Evolutionary conservation across 2,329 filamentous ascomycete species (phyloP), one percentile per base, ranked within the genome.

Genomic region (Plenodomus tracheiphilus): DNA sequence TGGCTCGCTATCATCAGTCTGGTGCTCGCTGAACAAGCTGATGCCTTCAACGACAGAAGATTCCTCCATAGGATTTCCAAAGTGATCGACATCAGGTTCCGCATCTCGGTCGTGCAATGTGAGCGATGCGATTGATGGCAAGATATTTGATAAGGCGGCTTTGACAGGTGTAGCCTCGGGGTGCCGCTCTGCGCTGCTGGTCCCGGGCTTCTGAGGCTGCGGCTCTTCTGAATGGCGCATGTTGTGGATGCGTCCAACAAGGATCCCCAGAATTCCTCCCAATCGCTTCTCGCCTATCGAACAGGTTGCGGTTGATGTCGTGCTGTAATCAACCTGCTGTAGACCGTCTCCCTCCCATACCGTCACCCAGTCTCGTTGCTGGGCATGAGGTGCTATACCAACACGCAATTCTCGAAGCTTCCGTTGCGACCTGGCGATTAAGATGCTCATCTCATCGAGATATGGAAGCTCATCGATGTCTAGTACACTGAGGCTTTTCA

Each of bases 401-500:
- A 94, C 80, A 37, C 88, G 81, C 28, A 95, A 77, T 69, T 93
- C 89, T 22, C 82, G 80, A 15, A 94, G 74, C 36, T 79, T 79
- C 53, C 80, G 77, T 49, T 83, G 78, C 11, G 89, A 93, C 19
- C 85, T 82, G 51, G 87, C 86, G 51, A 94, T 84, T 11, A 94
- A 78, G 36, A 89, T 78, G 45, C 87, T 86, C 82, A 94, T 87
- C 72, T 94, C 90, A 64, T 93, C 89, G 32, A 93, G 74, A 68
- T 94, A 94, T 21, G 86, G 81, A n/a, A 90, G 73, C 65, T 93
- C 88, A 62, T 94, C 90, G 51, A 94, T 88, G 59, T 94, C 87
- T 36, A 94, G 77, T 1, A 92, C 89, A 42, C 83, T 88, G 49
- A 94, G 71, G 58, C 86, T 90, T 69, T 85, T 88, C 43, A 94